Conservation (phyloP, 1,284 basidiomycete genomes). For the Ustilago sp. region DNA sequence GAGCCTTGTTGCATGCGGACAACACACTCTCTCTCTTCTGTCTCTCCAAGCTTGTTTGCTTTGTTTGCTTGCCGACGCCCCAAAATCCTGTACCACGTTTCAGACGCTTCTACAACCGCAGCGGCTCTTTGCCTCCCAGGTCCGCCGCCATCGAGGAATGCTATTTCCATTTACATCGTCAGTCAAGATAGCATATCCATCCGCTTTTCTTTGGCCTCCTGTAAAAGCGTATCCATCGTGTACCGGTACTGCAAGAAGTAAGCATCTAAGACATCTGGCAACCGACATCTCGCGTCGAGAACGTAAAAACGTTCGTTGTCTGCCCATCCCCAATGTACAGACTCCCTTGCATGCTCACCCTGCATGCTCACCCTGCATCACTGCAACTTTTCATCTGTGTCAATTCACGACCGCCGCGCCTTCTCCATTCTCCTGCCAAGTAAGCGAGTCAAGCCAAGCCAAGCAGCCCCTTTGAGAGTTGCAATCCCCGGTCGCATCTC, state of each 20-base stretch:
- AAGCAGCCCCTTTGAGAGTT: not conserved
- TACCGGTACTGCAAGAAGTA: not conserved
- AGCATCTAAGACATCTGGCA: not conserved
- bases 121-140: not conserved
- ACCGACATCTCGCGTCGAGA: not conserved
- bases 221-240: too few species aligned
- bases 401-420: not conserved
- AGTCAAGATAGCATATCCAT: not conserved
- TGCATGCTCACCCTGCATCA: constrained; percentile 3
- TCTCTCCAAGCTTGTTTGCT: not conserved
- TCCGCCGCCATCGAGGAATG: constrained; percentile 30
- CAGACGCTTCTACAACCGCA: constrained; percentile 21
- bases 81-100: constrained; percentile 2
- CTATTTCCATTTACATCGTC: not conserved
- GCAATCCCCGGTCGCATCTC: too few species aligned
- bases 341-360: constrained; percentile 5
- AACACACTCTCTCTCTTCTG: not conserved
- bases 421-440: not conserved
- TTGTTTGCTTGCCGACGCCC: not conserved
- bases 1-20: constrained; percentile 16
- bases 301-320: not conserved
- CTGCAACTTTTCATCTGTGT: not conserved
- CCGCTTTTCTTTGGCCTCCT: not conserved
- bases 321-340: constrained; percentile 3
- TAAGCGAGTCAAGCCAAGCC: not conserved